These are phyloP conservation scores for Bacterosira constricta DNA, from an alignment of 108 stramenopile genomes.

Conservation along the genomic window DNA sequence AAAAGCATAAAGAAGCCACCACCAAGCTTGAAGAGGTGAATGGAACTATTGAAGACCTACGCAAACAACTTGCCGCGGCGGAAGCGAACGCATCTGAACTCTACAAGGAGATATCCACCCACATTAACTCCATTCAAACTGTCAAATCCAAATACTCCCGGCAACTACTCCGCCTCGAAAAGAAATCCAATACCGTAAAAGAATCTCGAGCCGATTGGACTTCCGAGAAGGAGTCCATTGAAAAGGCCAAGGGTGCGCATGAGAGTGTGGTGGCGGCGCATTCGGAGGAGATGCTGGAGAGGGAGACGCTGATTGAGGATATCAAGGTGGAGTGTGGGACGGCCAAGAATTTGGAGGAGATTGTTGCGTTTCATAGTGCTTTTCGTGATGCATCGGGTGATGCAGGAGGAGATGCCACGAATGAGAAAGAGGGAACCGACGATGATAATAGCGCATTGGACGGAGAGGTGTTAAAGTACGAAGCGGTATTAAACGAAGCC, in stretches of 20 bases:
- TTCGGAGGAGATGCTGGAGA: conserved; percentile 66
- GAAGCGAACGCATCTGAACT: conserved; percentile 60
- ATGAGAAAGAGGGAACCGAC: conserved; percentile 33
- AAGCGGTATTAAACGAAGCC: conserved; percentile 75
- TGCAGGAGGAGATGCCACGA: conserved; percentile 32
- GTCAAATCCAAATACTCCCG: conserved; percentile 78
- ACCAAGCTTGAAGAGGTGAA: conserved; percentile 62
- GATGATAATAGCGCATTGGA: conserved; percentile 52
- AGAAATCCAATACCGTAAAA: conserved; percentile 71
- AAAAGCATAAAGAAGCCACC: conserved; percentile 54
- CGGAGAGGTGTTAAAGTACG: conserved; percentile 71
- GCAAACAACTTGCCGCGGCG: conserved; percentile 59
- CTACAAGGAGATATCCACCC: conserved; percentile 60
- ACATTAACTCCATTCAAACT: conserved; percentile 65
- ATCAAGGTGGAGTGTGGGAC: conserved; percentile 63
- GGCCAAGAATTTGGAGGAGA: conserved; percentile 62
- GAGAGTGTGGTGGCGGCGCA: conserved; percentile 72
- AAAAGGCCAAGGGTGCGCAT: conserved; percentile 68
- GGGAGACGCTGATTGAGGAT: conserved; percentile 56
- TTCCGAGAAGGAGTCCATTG: conserved; percentile 55
- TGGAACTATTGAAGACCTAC: conserved; percentile 73
- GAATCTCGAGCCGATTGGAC: conserved; percentile 84
- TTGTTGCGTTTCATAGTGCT: conserved; percentile 60
- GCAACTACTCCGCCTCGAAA: conserved; percentile 72
- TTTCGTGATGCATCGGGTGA: too few species aligned